Conservation (phyloP, 352 stramenopile genomes). For the Phytophthora vignae region DNA sequence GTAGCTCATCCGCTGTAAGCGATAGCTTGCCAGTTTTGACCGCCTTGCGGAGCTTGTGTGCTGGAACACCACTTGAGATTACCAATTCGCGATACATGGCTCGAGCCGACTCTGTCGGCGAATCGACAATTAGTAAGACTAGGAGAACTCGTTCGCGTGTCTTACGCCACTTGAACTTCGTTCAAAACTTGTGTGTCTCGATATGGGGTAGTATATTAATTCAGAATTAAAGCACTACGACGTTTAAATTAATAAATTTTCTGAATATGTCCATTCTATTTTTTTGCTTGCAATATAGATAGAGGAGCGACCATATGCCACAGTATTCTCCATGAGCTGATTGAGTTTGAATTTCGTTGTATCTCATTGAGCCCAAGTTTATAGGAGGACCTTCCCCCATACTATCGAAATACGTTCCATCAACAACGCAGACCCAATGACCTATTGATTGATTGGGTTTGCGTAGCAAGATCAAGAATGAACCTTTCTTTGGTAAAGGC, state of each 20-base stretch:
- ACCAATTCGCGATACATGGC: constrained; percentile 1
- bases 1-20: neutral
- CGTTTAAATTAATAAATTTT: neutral
- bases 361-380: constrained; percentile 1
- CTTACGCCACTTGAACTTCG: no score
- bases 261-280: neutral
- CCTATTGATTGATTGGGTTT: neutral
- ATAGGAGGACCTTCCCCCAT: neutral
- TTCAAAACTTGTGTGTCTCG: no score
- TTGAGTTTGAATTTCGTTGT: constrained; percentile 3
- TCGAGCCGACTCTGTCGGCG: no score
- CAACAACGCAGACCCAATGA: no score
- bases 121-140: no score
- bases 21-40: neutral
- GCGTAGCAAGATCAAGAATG: no score
- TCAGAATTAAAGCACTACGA: no score
- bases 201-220: constrained; percentile 3
- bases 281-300: neutral
- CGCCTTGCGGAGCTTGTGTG: neutral
- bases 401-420: neutral
- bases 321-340: neutral
- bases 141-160: no score
- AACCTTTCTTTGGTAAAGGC: no score
- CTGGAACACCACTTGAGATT: neutral
- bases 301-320: neutral